Evolutionary conservation across 768 basidiomycete genomes (phyloP).

Genomic region (Russula sp.): DNA sequence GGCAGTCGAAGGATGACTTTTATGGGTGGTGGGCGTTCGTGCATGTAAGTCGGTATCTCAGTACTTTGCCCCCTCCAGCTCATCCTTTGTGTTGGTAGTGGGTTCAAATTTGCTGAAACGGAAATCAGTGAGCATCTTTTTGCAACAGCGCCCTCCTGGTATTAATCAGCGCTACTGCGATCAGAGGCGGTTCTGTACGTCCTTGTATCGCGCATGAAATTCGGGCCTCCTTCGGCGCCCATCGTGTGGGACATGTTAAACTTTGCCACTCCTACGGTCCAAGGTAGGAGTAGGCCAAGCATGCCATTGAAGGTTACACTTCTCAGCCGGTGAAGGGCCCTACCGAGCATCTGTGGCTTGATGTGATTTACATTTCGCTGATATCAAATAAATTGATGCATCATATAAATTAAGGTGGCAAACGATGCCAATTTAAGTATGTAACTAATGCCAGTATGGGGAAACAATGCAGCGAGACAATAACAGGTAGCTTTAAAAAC

Average conservation of each 20-base stretch:
- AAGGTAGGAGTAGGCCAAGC: conserved; percentile 20
- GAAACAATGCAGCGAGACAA: not conserved
- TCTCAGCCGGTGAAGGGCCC: not conserved
- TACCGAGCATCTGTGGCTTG: not conserved
- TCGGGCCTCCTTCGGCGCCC: conserved; percentile 24
- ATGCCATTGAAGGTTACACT: conserved; percentile 25
- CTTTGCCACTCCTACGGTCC: conserved; percentile 27
- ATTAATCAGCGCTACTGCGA: not conserved
- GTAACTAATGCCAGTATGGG: not conserved
- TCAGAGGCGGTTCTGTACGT: conserved; percentile 28
- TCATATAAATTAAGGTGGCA: too few species aligned
- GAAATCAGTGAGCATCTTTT: conserved; percentile 19
- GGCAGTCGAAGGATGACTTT: conserved; percentile 27
- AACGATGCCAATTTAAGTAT: too few species aligned
- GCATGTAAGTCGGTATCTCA: conserved; percentile 24
- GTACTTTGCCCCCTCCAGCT: not conserved
- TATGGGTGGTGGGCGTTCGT: conserved; percentile 27
- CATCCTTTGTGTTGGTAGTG: not conserved
- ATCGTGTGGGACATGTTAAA: conserved; percentile 28
- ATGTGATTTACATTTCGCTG: not conserved
- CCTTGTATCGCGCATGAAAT: conserved; percentile 25
- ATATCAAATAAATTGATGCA: not conserved
- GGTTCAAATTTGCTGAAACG: conserved; percentile 20
- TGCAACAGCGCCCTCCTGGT: not conserved
- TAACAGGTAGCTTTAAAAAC: too few species aligned